Percentiles rank a stretch among this genome's conserved stretches.
Evolutionary conservation across 768 basidiomycete species (phyloP).

Genomic region (Termitomyces sp.): DNA sequence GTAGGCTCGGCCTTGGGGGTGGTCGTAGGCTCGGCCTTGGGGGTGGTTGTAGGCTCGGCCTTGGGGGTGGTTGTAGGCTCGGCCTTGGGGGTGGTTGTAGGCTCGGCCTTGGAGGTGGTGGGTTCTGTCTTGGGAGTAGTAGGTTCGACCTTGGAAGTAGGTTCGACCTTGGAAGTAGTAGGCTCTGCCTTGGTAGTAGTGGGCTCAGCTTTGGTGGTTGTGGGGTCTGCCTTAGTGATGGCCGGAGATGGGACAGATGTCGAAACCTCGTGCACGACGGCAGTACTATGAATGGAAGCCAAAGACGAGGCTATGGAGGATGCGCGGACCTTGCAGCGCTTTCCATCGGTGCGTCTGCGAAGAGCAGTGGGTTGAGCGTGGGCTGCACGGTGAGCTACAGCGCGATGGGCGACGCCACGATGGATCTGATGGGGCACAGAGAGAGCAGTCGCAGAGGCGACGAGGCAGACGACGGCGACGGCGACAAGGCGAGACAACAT

Average conservation of each 20-base stretch:
- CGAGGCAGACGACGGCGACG: conserved; percentile 27
- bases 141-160: conserved; percentile 9
- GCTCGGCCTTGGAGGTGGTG: conserved; percentile 11
- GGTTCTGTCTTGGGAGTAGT: conserved; percentile 11
- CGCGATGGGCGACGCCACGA: conserved; percentile 42
- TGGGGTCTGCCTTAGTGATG: conserved; percentile 5
- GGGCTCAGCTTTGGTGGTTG: conserved; percentile 17
- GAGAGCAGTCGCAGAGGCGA: conserved; percentile 33
- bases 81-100: conserved; percentile 11
- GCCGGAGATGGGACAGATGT: neutral
- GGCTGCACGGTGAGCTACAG: conserved; percentile 27
- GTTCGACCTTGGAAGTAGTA: conserved; percentile 15
- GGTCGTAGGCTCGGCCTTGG: neutral
- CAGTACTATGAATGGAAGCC: conserved; percentile 16
- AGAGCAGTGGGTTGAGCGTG: conserved; percentile 18
- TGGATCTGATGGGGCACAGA: conserved; percentile 44
- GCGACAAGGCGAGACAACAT: conserved; percentile 16
- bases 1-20: conserved; percentile 2
- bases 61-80: conserved; percentile 11
- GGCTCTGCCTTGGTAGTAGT: conserved; percentile 20
- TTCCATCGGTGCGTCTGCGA: conserved; percentile 29
- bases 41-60: conserved; percentile 17
- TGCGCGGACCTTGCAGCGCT: conserved; percentile 36
- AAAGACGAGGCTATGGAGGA: conserved; percentile 21
- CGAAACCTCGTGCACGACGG: neutral